These are phyloP conservation scores for Funneliformis geosporum DNA, from an alignment of 192 early-diverging fungal species.

Conservation along the genomic window DNA sequence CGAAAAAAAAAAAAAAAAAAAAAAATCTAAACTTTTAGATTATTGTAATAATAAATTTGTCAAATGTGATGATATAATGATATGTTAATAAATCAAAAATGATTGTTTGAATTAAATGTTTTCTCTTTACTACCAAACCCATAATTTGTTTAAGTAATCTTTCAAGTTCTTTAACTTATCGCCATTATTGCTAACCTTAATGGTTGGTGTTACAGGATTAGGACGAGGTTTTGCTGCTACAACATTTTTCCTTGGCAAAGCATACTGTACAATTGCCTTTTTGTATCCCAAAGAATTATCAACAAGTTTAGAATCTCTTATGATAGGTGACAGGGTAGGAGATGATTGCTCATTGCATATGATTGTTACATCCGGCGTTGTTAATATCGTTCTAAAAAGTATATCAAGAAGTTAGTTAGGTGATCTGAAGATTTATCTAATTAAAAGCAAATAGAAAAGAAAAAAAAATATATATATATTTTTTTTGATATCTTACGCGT, in stretches of 20 bases:
- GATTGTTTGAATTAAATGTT: too few relatives aligned
- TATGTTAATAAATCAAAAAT: too few relatives aligned
- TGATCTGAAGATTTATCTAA: too few relatives aligned
- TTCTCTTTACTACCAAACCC: too few relatives aligned
- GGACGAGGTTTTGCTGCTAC: not conserved
- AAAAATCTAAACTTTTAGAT: too few relatives aligned
- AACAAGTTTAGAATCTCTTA: not conserved
- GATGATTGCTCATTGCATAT: not conserved
- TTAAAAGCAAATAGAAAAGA: too few relatives aligned
- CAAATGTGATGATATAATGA: too few relatives aligned
- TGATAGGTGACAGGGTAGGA: not conserved
- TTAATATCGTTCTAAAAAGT: not conserved
- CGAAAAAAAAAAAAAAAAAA: too few relatives aligned
- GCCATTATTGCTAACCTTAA: not conserved
- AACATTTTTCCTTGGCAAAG: not conserved
- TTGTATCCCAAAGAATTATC: not conserved
- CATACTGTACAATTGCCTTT: not conserved
- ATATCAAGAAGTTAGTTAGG: not conserved
- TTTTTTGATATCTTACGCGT: not conserved
- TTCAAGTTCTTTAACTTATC: not conserved
- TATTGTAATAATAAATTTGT: too few relatives aligned
- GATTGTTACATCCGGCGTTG: not conserved
- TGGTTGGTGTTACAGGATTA: not conserved
- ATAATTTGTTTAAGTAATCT: not conserved
- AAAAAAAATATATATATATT: too few relatives aligned